Percentiles rank a stretch among this genome's conserved stretches.
phyloP scores from a whole-genome alignment of 257 asterid genomes.

The Verbascum thapsus region DNA sequence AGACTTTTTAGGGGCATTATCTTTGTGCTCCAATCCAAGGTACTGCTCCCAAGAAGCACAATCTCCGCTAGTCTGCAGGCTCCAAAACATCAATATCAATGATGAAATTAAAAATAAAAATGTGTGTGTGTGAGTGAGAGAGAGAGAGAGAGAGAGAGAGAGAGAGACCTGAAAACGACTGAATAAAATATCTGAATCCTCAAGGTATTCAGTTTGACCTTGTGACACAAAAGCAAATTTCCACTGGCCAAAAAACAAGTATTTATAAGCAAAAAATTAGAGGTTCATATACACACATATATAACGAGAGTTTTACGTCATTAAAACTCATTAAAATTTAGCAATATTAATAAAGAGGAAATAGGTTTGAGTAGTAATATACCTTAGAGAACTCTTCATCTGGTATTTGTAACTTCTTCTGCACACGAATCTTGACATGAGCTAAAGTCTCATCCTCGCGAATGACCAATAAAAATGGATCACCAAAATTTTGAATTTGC shows the following conservation, averaged over 20 bases:
- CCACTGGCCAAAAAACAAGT: slow-evolving; percentile 48
- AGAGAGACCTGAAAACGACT: slow-evolving; percentile 54
- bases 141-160: slow-evolving; percentile 1
- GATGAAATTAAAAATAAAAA: neutral
- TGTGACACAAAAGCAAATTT: slow-evolving; percentile 56
- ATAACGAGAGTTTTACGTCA: neutral
- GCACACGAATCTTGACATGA: slow-evolving; percentile 47
- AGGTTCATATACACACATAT: no score
- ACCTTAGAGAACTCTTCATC: slow-evolving; percentile 62
- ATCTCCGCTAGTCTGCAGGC: slow-evolving; percentile 43
- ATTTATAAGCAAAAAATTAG: slow-evolving; percentile 14
- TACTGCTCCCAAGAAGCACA: slow-evolving; percentile 57
- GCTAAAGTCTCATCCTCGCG: slow-evolving; percentile 52
- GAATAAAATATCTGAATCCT: slow-evolving; percentile 53
- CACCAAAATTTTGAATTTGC: slow-evolving; percentile 61
- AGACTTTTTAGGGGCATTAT: slow-evolving; percentile 47
- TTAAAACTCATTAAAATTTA: neutral
- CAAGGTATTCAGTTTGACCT: slow-evolving; percentile 55
- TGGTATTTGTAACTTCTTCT: slow-evolving; percentile 54
- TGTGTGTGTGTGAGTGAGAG: neutral
- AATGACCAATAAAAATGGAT: slow-evolving; percentile 58
- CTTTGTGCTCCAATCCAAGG: slow-evolving; percentile 64
- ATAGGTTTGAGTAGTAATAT: slow-evolving; percentile 3
- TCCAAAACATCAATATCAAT: slow-evolving; percentile 2
- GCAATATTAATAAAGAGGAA: neutral